Percentiles rank a stretch among this genome's conserved stretches.
These are phyloP conservation scores for Colletotrichum karsti DNA, from an alignment of 2,329 filamentous ascomycete species.

Conservation along the genomic window DNA sequence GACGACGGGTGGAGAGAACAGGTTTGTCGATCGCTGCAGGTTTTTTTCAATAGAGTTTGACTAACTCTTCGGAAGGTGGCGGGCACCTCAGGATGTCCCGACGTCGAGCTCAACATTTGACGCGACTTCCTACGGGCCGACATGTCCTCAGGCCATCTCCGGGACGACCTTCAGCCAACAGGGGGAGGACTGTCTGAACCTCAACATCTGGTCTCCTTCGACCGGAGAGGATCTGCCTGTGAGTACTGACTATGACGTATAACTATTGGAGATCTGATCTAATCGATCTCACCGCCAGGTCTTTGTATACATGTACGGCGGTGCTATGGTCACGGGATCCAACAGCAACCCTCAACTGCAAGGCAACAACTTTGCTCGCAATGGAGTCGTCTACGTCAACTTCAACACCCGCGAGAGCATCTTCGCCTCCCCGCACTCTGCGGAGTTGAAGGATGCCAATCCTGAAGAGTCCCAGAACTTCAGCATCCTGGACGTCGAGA, in stretches of 20 bases:
- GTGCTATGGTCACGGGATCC: slow-evolving; percentile 50
- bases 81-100: slow-evolving; percentile 36
- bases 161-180: slow-evolving; percentile 32
- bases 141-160: slow-evolving; percentile 37
- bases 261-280: background rate
- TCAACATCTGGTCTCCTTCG: slow-evolving; percentile 46
- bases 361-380: slow-evolving; percentile 44
- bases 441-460: slow-evolving; percentile 40
- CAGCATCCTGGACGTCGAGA: slow-evolving; percentile 46
- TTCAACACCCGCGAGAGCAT: slow-evolving; percentile 52
- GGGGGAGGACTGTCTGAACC: slow-evolving; percentile 51
- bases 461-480: slow-evolving; percentile 37
- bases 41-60: background rate
- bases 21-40: slow-evolving; percentile 31
- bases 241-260: slow-evolving; percentile 7
- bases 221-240: slow-evolving; percentile 37
- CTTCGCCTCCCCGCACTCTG: slow-evolving; percentile 52
- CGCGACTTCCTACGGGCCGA: slow-evolving; percentile 36
- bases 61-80: slow-evolving; percentile 28
- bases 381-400: slow-evolving; percentile 46
- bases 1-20: slow-evolving; percentile 47
- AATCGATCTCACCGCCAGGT: slow-evolving; percentile 34
- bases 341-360: slow-evolving; percentile 49
- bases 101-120: slow-evolving; percentile 31
- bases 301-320: slow-evolving; percentile 54